Evolutionary conservation across 805 yeast genomes (phyloP).

Genomic region (Ogataea trehalophila): DNA sequence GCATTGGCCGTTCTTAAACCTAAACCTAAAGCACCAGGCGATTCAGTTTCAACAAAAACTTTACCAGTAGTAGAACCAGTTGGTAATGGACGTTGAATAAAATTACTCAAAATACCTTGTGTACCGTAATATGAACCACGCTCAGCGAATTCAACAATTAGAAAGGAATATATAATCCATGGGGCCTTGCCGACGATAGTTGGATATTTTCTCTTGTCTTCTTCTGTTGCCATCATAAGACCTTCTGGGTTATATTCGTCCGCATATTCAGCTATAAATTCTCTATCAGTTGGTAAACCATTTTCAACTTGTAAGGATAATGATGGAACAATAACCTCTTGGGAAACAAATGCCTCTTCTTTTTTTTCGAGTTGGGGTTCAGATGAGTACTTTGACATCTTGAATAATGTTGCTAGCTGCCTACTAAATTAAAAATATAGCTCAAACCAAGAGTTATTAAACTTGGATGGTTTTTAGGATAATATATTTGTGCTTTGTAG

Average conservation of each 20-base stretch:
- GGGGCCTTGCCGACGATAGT: constrained; percentile 44
- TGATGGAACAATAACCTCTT: constrained; percentile 1
- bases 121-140: constrained; percentile 51
- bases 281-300: constrained; percentile 5
- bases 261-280: constrained; percentile 20
- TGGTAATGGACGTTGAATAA: constrained; percentile 49
- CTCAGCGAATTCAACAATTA: constrained; percentile 47
- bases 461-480: no score
- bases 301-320: neutral
- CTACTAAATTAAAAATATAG: no score
- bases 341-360: neutral
- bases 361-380: neutral
- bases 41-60: constrained; percentile 25
- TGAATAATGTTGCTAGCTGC: no score
- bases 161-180: constrained; percentile 45
- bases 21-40: constrained; percentile 47
- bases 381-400: no score
- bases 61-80: constrained; percentile 42
- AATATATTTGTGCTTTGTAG: no score
- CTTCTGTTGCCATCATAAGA: constrained; percentile 20
- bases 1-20: constrained; percentile 45
- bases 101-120: constrained; percentile 40
- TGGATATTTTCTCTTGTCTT: constrained; percentile 30
- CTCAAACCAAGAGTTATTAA: no score
- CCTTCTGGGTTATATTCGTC: constrained; percentile 30